Conservation (phyloP, 352 stramenopile genomes). For the Aphanomyces astaci region DNA sequence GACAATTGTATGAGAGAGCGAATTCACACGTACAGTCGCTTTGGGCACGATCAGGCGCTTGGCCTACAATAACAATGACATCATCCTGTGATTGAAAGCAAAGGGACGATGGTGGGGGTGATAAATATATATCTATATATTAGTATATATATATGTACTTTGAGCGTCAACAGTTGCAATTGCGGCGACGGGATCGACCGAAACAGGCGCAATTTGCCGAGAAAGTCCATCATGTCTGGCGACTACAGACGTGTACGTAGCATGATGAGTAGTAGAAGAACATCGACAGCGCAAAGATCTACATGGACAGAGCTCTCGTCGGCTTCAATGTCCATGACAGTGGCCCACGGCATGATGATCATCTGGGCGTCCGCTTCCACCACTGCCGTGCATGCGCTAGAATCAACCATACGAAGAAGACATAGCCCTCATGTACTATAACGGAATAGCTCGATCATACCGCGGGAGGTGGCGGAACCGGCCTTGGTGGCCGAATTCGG, state of each 20-base stretch:
- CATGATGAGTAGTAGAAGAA: background rate
- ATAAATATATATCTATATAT: too few species aligned
- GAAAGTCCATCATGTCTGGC: conserved; percentile 7
- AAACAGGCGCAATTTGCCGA: conserved; percentile 14
- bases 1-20: too few species aligned
- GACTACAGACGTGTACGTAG: background rate
- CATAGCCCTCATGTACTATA: too few species aligned
- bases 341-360: conserved; percentile 7
- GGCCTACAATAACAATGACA: background rate
- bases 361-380: background rate
- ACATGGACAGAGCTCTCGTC: background rate
- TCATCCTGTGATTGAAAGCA: background rate
- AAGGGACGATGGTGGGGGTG: too few species aligned
- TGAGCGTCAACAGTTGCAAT: conserved; percentile 9
- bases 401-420: too few species aligned
- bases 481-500: conserved; percentile 18
- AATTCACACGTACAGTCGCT: conserved; percentile 9
- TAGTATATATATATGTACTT: too few species aligned
- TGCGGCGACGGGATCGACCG: background rate
- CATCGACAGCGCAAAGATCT: background rate
- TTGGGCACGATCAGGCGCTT: conserved; percentile 1
- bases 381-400: conserved; percentile 4
- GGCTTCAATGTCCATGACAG: background rate
- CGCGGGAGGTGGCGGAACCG: conserved; percentile 16
- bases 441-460: too few species aligned